Evolutionary conservation across 164 flowering plant genomes (phyloP), one percentile per base, ranked within the genome.

Genomic region (Stephania yunnanensis): DNA sequence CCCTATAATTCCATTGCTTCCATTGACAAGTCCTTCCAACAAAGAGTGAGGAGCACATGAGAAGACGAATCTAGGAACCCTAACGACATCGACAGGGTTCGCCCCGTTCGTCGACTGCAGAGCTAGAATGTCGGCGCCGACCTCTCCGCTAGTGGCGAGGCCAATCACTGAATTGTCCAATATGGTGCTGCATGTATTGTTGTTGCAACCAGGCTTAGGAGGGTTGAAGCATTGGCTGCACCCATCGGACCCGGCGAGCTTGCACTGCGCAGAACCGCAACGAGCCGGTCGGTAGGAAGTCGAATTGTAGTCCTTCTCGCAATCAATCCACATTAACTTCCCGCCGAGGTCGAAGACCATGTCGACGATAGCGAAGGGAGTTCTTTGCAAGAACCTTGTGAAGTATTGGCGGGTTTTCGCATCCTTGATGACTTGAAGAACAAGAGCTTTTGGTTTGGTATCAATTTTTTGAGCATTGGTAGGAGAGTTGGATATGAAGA

Each of bases 1-100:
- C 10, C 84, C 87, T 1, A 78, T 81, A 70, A 85, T 75, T 25
- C 87, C 85, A 30, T 65, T 74, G 11, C 61, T 84, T 7, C 81
- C 82, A 46, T 46, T 44, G 1, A 82, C 84, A 5, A 85, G 76
- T 31, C 81, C 72, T 71, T 74, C 44, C 25, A 83, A 48, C 45
- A 85, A 75, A n/a, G 22, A 78, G 0, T 79, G 71, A 0, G 84
- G 63, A 0, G 71, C 80, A 68, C 87, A 85, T 0, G 78, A 6
- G 78, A 85, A 83, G 52, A 78, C 13, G 55, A 81, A 76, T 5
- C 68, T n/a, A 8, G 77, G 71, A 1, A 76, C 78, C 8, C 73
- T n/a, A 30, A 69, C 80, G 0, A 63, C 6, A 4, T 46, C 20
- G 4, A 29, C 48, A 9, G 73, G 64, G 58, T 25, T 72, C 25